Percentiles rank a stretch among this genome's conserved stretches.
phyloP scores from a whole-genome alignment of 805 yeast genomes.

The Candida corydali region DNA sequence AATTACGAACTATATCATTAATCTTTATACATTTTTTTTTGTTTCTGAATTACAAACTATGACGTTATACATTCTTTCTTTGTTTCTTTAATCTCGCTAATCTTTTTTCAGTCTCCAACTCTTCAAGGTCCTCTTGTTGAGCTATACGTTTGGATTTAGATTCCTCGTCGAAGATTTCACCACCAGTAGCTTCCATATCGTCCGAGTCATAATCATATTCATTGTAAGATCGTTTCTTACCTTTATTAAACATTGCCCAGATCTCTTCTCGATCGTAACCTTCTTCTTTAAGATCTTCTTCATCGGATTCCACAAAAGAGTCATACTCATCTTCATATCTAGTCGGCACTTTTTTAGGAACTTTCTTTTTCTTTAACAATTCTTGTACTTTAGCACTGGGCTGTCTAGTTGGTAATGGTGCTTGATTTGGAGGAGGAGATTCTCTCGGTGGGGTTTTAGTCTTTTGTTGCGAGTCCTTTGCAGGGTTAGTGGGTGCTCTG shows the following conservation, averaged over 20 bases:
- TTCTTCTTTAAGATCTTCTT: conserved; percentile 15
- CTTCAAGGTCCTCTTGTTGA: conserved; percentile 68
- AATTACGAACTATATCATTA: conserved; percentile 11
- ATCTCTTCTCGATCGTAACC: conserved; percentile 78
- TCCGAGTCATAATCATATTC: conserved; percentile 44
- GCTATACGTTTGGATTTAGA: conserved; percentile 64
- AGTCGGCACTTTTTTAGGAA: conserved; percentile 4
- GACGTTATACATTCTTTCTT: no score
- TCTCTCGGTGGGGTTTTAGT: neutral
- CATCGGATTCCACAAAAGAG: conserved; percentile 11
- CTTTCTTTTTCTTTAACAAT: conserved; percentile 31
- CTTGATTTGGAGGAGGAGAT: conserved; percentile 2
- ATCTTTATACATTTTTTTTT: conserved; percentile 1
- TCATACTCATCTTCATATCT: conserved; percentile 3
- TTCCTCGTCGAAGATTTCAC: conserved; percentile 84
- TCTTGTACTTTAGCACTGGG: conserved; percentile 55
- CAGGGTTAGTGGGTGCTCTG: neutral
- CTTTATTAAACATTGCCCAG: conserved; percentile 78
- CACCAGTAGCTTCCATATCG: conserved; percentile 95
- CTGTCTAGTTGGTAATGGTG: conserved; percentile 45
- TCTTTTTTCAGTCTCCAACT: conserved; percentile 55
- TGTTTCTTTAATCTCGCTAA: conserved; percentile 26
- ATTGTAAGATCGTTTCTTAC: conserved; percentile 47
- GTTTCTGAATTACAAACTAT: no score
- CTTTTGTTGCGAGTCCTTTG: neutral